A percentile compares a stretch with the other conserved stretches of the same genome.
Evolutionary conservation across 352 stramenopile genomes (phyloP).

Genomic region (Bremia lactucae): DNA sequence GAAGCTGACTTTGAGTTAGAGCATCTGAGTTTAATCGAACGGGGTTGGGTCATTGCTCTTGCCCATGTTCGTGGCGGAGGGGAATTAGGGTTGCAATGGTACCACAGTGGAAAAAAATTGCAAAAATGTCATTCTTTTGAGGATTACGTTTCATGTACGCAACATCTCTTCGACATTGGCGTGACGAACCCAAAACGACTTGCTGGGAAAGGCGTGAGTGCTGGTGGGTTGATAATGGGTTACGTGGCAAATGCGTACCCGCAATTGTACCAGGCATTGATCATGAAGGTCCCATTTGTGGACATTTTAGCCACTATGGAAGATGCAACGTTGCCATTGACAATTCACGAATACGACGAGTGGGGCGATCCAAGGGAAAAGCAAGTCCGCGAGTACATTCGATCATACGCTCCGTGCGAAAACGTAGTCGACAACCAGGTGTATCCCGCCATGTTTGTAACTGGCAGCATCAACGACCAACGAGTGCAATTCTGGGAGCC

Average conservation of each 20-base stretch:
- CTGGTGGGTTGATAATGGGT: constrained; percentile 80
- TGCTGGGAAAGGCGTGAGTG: constrained; percentile 73
- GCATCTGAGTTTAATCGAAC: constrained; percentile 72
- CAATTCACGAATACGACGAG: constrained; percentile 88
- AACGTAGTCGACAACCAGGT: constrained; percentile 38
- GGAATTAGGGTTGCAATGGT: constrained; percentile 83
- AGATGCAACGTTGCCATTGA: constrained; percentile 76
- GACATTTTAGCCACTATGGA: constrained; percentile 84
- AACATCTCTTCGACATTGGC: constrained; percentile 43
- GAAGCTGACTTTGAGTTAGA: constrained; percentile 82
- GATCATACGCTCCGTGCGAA: constrained; percentile 71
- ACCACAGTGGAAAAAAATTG: constrained; percentile 65
- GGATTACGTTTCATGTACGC: constrained; percentile 69
- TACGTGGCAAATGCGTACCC: constrained; percentile 79
- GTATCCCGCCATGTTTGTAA: constrained; percentile 80
- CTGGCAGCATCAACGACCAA: constrained; percentile 71
- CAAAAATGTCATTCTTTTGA: constrained; percentile 81
- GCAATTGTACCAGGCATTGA: constrained; percentile 56
- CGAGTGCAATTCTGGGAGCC: constrained; percentile 81
- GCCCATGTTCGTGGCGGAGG: constrained; percentile 85
- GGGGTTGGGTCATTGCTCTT: constrained; percentile 83
- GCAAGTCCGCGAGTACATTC: constrained; percentile 50
- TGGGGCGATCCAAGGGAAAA: constrained; percentile 66
- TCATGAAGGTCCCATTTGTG: constrained; percentile 86
- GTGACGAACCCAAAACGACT: constrained; percentile 56